Conservation (phyloP, 2,329 filamentous ascomycete species). For the Didymella segeticola region DNA sequence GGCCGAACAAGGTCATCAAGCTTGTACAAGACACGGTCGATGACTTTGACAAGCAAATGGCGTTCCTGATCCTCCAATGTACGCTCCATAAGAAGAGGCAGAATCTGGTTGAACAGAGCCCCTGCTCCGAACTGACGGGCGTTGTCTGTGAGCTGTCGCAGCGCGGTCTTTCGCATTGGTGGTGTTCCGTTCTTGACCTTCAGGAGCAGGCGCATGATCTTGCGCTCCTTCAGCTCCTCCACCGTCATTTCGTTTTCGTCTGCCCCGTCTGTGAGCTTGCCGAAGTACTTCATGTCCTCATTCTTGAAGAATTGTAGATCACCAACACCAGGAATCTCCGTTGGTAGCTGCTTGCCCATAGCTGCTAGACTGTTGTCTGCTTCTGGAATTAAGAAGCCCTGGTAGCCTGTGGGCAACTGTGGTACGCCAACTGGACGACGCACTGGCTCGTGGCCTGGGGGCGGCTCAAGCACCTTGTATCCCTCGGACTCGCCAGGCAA, state of each 20-base stretch:
- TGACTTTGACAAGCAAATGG: conserved; percentile 97
- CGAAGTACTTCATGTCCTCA: conserved; percentile 98
- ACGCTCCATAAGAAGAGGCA: conserved; percentile 97
- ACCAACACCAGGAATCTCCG: conserved; percentile 93
- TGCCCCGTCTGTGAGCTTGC: conserved; percentile 91
- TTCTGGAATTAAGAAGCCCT: conserved; percentile 97
- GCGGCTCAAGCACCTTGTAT: conserved; percentile 89
- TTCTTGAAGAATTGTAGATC: conserved; percentile 98
- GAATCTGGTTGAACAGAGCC: conserved; percentile 94
- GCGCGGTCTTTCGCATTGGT: conserved; percentile 96
- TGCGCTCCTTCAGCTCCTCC: conserved; percentile 95
- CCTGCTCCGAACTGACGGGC: conserved; percentile 94
- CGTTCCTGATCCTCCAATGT: conserved; percentile 97
- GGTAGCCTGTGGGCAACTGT: conserved; percentile 71
- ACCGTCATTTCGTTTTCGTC: conserved; percentile 92
- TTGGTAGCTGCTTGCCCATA: conserved; percentile 88
- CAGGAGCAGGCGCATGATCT: conserved; percentile 94
- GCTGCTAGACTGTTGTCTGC: conserved; percentile 77
- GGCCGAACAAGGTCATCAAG: conserved; percentile 94
- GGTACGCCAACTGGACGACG: conserved; percentile 75
- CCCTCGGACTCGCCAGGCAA: conserved; percentile 87
- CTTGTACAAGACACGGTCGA: conserved; percentile 98
- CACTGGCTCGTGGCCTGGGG: conserved; percentile 88
- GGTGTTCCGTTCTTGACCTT: conserved; percentile 99
- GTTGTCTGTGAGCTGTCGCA: conserved; percentile 97